Conservation (phyloP, 768 basidiomycete genomes). For the Hemileccinum rubropunctum region DNA sequence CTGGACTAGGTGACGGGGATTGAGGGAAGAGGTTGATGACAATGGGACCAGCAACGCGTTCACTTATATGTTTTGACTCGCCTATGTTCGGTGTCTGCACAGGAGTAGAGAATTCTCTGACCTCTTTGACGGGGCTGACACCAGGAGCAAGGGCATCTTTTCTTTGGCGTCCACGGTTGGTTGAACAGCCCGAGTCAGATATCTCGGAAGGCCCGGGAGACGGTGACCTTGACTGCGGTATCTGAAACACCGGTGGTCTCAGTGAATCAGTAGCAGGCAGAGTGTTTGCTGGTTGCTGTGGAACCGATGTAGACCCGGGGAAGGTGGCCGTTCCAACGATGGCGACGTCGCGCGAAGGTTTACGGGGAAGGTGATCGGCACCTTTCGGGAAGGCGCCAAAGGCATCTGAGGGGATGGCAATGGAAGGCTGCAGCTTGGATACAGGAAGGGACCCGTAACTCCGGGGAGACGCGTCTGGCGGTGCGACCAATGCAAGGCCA, state of each 20-base stretch:
- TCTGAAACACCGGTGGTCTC: conserved; percentile 37
- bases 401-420: conserved; percentile 42
- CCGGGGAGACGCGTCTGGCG: conserved; percentile 61
- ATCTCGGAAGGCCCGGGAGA: conserved; percentile 30
- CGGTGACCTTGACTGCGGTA: conserved; percentile 34
- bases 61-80: conserved; percentile 54
- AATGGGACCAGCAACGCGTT: conserved; percentile 62
- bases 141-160: conserved; percentile 34
- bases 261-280: conserved; percentile 31
- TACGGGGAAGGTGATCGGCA: conserved; percentile 39
- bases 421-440: conserved; percentile 18
- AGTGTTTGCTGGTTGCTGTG: conserved; percentile 27
- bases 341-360: conserved; percentile 48
- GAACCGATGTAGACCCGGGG: conserved; percentile 26
- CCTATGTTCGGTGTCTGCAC: conserved; percentile 62
- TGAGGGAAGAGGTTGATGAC: conserved; percentile 47
- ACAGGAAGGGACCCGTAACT: conserved; percentile 57
- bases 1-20: conserved; percentile 28
- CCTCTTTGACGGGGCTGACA: conserved; percentile 29
- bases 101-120: conserved; percentile 23
- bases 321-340: conserved; percentile 47
- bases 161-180: conserved; percentile 27
- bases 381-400: conserved; percentile 27
- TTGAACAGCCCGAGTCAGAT: conserved; percentile 33
- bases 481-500: conserved; percentile 67